Conservation (phyloP, 805 yeast species). For the Ogataea wickerhamii region DNA sequence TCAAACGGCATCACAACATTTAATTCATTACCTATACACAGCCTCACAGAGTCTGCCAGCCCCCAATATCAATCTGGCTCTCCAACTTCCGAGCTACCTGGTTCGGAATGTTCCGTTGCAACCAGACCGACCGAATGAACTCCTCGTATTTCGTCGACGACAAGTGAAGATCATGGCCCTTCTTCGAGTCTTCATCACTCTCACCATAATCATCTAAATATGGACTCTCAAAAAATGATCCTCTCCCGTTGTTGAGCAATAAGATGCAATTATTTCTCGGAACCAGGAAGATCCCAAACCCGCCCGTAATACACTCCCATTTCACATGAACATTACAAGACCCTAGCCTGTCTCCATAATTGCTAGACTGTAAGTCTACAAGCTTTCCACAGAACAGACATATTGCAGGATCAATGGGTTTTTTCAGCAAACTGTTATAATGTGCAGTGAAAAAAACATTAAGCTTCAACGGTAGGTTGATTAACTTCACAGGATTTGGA, state of each 20-base stretch:
- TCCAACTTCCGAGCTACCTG: conserved; percentile 78
- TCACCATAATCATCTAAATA: conserved; percentile 87
- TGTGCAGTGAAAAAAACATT: conserved; percentile 65
- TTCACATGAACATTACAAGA: conserved; percentile 74
- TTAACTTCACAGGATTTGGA: conserved; percentile 61
- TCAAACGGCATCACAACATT: no score
- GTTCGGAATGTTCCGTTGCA: conserved; percentile 74
- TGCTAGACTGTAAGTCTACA: conserved; percentile 61
- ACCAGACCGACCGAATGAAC: conserved; percentile 65
- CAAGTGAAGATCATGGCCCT: conserved; percentile 68
- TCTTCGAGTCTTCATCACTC: conserved; percentile 66
- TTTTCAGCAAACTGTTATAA: conserved; percentile 42
- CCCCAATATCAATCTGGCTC: conserved; percentile 79
- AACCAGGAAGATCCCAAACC: conserved; percentile 66
- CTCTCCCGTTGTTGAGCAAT: conserved; percentile 67
- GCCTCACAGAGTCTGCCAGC: conserved; percentile 80
- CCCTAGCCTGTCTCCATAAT: conserved; percentile 56
- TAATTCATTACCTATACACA: no score
- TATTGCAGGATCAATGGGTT: conserved; percentile 71
- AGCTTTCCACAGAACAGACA: conserved; percentile 79
- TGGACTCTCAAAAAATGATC: conserved; percentile 82
- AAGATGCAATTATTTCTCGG: conserved; percentile 67
- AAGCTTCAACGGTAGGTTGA: conserved; percentile 61
- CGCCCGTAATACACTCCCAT: conserved; percentile 57
- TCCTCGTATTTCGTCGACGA: conserved; percentile 60